phyloP scores from a whole-genome alignment of 2,329 filamentous ascomycete species.

The Penicillium sp. region DNA sequence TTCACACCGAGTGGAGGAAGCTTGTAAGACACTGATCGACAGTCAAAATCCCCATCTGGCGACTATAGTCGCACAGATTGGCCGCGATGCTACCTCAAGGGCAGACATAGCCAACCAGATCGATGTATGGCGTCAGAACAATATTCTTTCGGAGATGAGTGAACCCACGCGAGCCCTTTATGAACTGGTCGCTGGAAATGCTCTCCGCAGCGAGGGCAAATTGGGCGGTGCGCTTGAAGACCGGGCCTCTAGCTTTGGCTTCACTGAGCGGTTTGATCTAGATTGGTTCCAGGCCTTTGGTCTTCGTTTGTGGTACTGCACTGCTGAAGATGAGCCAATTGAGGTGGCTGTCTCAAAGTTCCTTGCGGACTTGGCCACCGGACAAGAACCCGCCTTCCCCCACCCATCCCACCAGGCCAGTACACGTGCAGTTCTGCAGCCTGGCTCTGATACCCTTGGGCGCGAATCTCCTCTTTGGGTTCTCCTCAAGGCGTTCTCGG shows the following conservation, averaged over 20 bases:
- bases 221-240: constrained; percentile 65
- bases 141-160: constrained; percentile 77
- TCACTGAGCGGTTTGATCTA: constrained; percentile 73
- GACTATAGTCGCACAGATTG: constrained; percentile 73
- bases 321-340: constrained; percentile 58
- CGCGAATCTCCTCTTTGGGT: constrained; percentile 75
- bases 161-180: constrained; percentile 79
- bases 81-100: constrained; percentile 59
- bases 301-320: constrained; percentile 80
- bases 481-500: constrained; percentile 69
- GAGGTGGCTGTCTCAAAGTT: constrained; percentile 65
- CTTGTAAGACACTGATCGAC: constrained; percentile 68
- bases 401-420: constrained; percentile 62
- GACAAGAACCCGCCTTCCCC: constrained; percentile 60
- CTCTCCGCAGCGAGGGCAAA: constrained; percentile 72
- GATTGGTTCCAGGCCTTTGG: constrained; percentile 94
- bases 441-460: constrained; percentile 48
- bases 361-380: constrained; percentile 61
- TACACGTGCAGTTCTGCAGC: constrained; percentile 51
- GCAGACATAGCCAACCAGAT: constrained; percentile 72
- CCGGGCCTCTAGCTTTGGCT: constrained; percentile 66
- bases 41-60: constrained; percentile 75
- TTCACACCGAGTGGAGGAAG: constrained; percentile 68
- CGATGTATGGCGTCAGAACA: constrained; percentile 71
- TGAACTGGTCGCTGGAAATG: constrained; percentile 78